phyloP scores from a whole-genome alignment of 345 rosid genomes.

The Zanthoxylum bungeanum region DNA sequence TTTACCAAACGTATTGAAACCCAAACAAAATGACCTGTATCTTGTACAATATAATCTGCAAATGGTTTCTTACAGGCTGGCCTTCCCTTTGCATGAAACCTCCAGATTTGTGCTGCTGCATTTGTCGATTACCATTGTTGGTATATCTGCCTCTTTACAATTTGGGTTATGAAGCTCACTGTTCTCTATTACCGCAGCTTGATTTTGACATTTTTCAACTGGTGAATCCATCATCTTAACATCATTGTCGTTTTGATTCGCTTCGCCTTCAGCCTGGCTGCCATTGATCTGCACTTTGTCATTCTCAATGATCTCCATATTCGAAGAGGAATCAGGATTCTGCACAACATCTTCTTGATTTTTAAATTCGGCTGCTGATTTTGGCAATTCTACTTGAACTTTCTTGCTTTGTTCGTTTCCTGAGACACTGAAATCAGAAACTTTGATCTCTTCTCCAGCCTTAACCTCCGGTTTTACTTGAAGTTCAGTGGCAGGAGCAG shows the following conservation, averaged over 20 bases:
- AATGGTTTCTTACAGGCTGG: constrained; percentile 4
- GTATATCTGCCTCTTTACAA: background rate
- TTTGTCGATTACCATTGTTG: constrained; percentile 2
- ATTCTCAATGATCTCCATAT: constrained; percentile 20
- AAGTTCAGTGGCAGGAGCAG: constrained; percentile 22
- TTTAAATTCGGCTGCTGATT: constrained; percentile 25
- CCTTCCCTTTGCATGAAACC: constrained; percentile 23
- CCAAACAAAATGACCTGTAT: background rate
- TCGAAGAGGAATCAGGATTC: constrained; percentile 22
- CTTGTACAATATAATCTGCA: constrained; percentile 18
- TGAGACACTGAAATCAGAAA: constrained; percentile 10
- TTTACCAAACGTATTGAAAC: constrained; percentile 1
- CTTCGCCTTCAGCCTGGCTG: constrained; percentile 25
- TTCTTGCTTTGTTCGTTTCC: constrained; percentile 14
- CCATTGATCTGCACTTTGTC: constrained; percentile 7
- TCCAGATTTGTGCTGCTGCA: constrained; percentile 19
- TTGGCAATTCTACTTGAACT: constrained; percentile 21
- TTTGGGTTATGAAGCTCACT: background rate
- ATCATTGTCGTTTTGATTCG: constrained; percentile 25
- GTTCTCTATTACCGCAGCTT: constrained; percentile 24
- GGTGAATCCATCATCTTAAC: constrained; percentile 12
- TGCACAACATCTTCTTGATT: constrained; percentile 17
- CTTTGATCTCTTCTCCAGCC: constrained; percentile 17
- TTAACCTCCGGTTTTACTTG: constrained; percentile 28
- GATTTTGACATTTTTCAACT: constrained; percentile 14